Base-by-base conservation (phyloP, 192 early-diverging fungal species). In the Backusella liffmaniae region DNA sequence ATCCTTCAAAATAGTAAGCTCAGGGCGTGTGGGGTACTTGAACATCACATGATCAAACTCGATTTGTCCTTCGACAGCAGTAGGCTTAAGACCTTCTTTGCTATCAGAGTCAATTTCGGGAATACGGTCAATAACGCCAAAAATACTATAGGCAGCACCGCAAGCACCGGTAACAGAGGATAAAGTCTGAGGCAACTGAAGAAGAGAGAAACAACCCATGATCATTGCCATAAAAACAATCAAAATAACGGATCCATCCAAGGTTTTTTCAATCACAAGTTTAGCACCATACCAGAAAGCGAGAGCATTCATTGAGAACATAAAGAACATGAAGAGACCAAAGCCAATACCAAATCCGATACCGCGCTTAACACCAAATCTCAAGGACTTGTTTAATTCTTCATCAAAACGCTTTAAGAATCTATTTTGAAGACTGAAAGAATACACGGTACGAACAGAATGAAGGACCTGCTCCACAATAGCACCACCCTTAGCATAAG, bases 191-290 rank as follows among this genome's bases (percentile, higher is more conserved):
- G 91, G 87, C 5, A 91, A 79, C 7, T 88, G 85, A 65, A 74
- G 42, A 0, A 79, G 26, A 77, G 76, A 29, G 84, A 77, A 77
- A 13, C 70, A 56, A 67, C 95, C 96, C 66, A 96, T 91, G 3
- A 97, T 86, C 77, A 98, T 87, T 62, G 92, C 87, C 76, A 96
- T 93, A 79, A 98, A 96, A 46, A 93, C 93, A 73, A 89, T 93
- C 51, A 96, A 78, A 29, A 97, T 90, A 23, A 83, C 74, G 0
- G 84, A 85, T 18, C 85, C 82, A 36, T 49, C 72, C 69, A 88
- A 79, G 36, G 72, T 51, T 9, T 80, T 73, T 26, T 81, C 46
- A 7, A 49, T 71, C 70, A 91, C 89, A 21, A 91, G 86, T 36
- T 78, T 85, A 46, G 87, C 84, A 46, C 94, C 96, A 76, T 94